Base-by-base conservation (phyloP, 176 grass and related monocot species). In the Otatea glauca region DNA sequence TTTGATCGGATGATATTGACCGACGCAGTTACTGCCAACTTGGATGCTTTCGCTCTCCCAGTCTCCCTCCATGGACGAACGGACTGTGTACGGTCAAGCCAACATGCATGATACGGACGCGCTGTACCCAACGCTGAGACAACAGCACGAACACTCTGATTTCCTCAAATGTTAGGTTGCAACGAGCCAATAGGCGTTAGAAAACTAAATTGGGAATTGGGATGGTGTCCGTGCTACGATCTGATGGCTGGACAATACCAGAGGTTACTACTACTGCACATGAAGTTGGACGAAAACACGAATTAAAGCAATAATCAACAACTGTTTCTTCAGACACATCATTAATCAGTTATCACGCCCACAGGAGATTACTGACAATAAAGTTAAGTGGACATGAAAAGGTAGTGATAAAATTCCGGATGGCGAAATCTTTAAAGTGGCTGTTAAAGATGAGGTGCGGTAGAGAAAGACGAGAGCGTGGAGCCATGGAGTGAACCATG, bases 101-200 rank as follows among this genome's bases (percentile, higher is more conserved):
- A 83, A 83, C 42, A 38, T 34, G 68, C n/a, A n/a, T n/a, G n/a
- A 83, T 38, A 73, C 68, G 59, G 45, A 80, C 21, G 17, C 24
- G 55, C 23, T 37, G 20, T 68, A 32, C n/a, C 55, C 41, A 43
- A 5, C 41, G 51, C 54, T 9, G 42, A 77, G 44, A 83, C 20
- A 20, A 70, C 17, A 47, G 81, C 47, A 56, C 38, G 24, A 84
- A 55, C 14, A 49, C 12, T 5, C 25, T 47, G 41, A 4, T 13
- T 54, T 8, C 3, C 65, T 38, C 2, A 17, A 14, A 16, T 43
- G 27, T 27, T 82, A 14, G 7, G 43, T 23, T 68, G 38, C n/a
- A 74, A 72, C 4, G 55, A 58, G 20, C 55, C 75, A 78, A 45
- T 20, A 12, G 15, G 4, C 8, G 20, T 24, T 43, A 2, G 20